These are phyloP conservation scores for Lactarius sanguifluus DNA, from an alignment of 768 basidiomycete species.

Conservation along the genomic window DNA sequence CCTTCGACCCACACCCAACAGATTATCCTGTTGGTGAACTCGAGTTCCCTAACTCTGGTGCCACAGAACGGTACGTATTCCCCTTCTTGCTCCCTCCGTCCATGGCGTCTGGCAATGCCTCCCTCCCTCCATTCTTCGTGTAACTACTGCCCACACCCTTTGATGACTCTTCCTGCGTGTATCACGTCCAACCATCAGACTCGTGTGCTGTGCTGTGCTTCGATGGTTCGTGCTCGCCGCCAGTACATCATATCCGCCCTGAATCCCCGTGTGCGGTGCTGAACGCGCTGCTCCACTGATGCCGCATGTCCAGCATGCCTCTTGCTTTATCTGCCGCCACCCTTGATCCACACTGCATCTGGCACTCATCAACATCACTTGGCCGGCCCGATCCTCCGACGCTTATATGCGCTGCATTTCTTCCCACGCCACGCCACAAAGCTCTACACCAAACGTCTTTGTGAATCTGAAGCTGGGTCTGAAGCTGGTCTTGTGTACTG, in stretches of 20 bases:
- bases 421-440: neutral
- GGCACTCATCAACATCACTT: neutral
- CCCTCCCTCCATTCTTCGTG: neutral
- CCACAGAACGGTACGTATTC: slow-evolving; percentile 61
- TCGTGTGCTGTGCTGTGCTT: slow-evolving; percentile 1
- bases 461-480: neutral
- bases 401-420: no score
- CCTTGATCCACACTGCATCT: slow-evolving; percentile 17
- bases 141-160: neutral
- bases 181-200: neutral
- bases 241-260: slow-evolving; percentile 13
- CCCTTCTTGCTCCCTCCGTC: neutral
- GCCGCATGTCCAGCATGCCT: neutral
- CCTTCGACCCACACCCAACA: slow-evolving; percentile 59
- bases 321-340: slow-evolving; percentile 4
- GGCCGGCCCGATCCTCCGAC: slow-evolving; percentile 18
- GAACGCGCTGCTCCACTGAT: slow-evolving; percentile 9
- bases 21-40: slow-evolving; percentile 66
- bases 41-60: slow-evolving; percentile 73
- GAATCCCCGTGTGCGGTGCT: slow-evolving; percentile 5
- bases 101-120: slow-evolving; percentile 23
- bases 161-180: neutral
- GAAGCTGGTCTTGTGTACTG: neutral
- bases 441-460: neutral
- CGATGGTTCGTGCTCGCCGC: slow-evolving; percentile 8